phyloP scores from a whole-genome alignment of 2,329 filamentous ascomycete species.

The Rhynchosporium secalis region DNA sequence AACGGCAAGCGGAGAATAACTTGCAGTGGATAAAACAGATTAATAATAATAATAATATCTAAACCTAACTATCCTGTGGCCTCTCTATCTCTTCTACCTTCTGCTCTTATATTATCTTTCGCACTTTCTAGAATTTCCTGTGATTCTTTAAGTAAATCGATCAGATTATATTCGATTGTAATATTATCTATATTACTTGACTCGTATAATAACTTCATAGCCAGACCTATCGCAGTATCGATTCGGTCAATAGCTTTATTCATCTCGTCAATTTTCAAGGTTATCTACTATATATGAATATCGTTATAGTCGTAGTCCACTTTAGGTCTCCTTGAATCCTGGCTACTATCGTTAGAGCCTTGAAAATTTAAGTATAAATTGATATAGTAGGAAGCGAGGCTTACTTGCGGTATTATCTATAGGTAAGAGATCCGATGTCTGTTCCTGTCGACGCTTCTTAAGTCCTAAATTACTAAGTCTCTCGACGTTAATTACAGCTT shows the following conservation, averaged over 20 bases:
- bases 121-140: background rate
- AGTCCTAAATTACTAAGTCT: background rate
- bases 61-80: conserved; percentile 6
- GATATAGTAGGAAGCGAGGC: background rate
- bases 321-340: conserved; percentile 12
- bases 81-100: conserved; percentile 12
- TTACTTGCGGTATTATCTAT: background rate
- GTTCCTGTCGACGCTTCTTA: conserved; percentile 2
- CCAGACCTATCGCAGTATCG: conserved; percentile 4
- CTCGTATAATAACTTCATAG: conserved; percentile 2
- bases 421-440: background rate
- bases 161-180: conserved; percentile 2
- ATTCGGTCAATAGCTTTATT: conserved; percentile 10
- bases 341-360: conserved; percentile 3
- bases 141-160: background rate
- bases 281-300: conserved; percentile 9
- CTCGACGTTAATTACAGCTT: background rate
- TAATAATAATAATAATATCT: conserved; percentile 8
- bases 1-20: conserved; percentile 1
- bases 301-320: conserved; percentile 10
- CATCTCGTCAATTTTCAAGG: conserved; percentile 5
- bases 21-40: background rate
- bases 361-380: conserved; percentile 2
- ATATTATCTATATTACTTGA: conserved; percentile 1
- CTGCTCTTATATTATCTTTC: conserved; percentile 6